These are phyloP conservation scores for Poronia punctata DNA, from an alignment of 495 filamentous ascomycete species.

Conservation along the genomic window DNA sequence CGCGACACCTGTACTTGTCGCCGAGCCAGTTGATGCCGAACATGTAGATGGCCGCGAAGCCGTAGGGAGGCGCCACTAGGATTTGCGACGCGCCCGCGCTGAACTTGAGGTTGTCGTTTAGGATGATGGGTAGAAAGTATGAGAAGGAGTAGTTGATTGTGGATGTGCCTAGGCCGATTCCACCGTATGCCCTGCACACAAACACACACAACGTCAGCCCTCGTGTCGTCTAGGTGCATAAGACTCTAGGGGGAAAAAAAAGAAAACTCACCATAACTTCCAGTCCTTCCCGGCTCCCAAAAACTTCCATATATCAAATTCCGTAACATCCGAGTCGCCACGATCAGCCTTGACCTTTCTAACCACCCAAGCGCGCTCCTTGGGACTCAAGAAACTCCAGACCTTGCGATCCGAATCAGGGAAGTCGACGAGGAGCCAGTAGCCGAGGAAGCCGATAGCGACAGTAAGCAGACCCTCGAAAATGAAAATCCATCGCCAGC, in stretches of 20 bases:
- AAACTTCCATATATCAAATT: conserved; percentile 44
- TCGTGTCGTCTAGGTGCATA: background rate
- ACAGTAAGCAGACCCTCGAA: conserved; percentile 48
- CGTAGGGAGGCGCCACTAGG: conserved; percentile 56
- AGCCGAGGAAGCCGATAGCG: conserved; percentile 37
- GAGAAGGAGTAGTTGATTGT: conserved; percentile 54
- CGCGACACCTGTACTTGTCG: conserved; percentile 50
- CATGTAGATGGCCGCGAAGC: conserved; percentile 51
- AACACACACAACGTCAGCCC: background rate
- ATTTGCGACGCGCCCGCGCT: conserved; percentile 45
- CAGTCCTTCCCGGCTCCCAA: conserved; percentile 38
- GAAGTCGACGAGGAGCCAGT: conserved; percentile 51
- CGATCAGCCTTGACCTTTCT: conserved; percentile 49
- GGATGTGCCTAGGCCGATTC: conserved; percentile 47
- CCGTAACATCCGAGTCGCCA: conserved; percentile 39
- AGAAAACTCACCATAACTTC: conserved; percentile 46
- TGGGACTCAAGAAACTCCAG: conserved; percentile 44
- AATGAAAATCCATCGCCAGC: conserved; percentile 59
- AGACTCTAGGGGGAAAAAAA: background rate
- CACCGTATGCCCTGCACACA: conserved; percentile 33
- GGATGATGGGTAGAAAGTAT: conserved; percentile 61
- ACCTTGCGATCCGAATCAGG: conserved; percentile 47
- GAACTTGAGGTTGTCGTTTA: conserved; percentile 50
- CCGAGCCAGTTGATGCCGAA: conserved; percentile 42
- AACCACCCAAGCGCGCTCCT: conserved; percentile 46